Conservation (phyloP, 2,329 filamentous ascomycete species). For the Fusarium chaquense region DNA sequence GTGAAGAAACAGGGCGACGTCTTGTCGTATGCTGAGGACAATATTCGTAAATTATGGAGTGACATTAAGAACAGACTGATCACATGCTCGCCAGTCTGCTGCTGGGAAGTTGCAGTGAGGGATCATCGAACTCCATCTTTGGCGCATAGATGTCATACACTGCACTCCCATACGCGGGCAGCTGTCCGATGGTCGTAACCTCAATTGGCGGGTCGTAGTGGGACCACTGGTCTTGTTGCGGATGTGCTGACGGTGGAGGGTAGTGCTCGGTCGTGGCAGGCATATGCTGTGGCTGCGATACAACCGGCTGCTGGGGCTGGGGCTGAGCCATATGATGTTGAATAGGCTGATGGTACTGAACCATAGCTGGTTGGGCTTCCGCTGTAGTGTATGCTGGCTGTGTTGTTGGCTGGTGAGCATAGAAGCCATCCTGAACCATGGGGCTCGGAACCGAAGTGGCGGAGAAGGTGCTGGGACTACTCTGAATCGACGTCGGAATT, state of each 20-base stretch:
- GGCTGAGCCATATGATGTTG: slow-evolving; percentile 53
- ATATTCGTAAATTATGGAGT: slow-evolving; percentile 34
- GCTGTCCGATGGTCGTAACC: slow-evolving; percentile 65
- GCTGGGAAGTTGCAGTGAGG: slow-evolving; percentile 70
- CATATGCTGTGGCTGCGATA: slow-evolving; percentile 51
- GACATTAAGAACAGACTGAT: slow-evolving; percentile 29
- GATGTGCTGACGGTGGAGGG: slow-evolving; percentile 55
- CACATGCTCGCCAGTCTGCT: slow-evolving; percentile 68
- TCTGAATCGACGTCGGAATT: slow-evolving; percentile 65
- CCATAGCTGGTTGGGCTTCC: slow-evolving; percentile 58
- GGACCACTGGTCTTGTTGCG: slow-evolving; percentile 66
- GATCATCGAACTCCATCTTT: slow-evolving; percentile 70
- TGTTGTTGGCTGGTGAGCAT: slow-evolving; percentile 66
- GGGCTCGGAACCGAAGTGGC: slow-evolving; percentile 66
- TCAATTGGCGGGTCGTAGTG: slow-evolving; percentile 70
- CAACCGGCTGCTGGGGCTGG: slow-evolving; percentile 52
- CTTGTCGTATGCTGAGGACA: slow-evolving; percentile 11
- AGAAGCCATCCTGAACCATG: slow-evolving; percentile 66
- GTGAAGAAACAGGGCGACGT: slow-evolving; percentile 25
- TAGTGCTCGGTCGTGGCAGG: slow-evolving; percentile 50
- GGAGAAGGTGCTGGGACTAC: slow-evolving; percentile 70
- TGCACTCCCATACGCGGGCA: slow-evolving; percentile 63
- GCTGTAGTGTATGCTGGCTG: slow-evolving; percentile 63
- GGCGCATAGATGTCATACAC: slow-evolving; percentile 66
- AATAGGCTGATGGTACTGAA: slow-evolving; percentile 59